phyloP scores from a whole-genome alignment of 345 rosid species.

The Nephelium lappaceum region DNA sequence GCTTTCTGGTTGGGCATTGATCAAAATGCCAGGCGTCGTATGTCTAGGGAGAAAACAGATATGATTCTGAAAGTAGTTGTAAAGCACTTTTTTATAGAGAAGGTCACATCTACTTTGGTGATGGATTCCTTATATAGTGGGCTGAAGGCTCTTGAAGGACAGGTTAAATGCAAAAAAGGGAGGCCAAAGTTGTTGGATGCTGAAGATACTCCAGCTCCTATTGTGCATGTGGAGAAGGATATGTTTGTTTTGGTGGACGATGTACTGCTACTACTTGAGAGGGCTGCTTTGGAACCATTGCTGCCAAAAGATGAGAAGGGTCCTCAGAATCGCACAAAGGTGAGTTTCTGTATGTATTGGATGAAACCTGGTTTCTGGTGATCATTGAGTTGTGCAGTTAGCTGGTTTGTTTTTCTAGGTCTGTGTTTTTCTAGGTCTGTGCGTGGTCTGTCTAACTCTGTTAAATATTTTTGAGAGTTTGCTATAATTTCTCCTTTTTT shows the following conservation, averaged over 20 bases:
- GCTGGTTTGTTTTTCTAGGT: not conserved
- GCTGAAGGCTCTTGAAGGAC: conserved; percentile 91
- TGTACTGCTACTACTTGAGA: conserved; percentile 67
- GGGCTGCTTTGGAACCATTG: conserved; percentile 82
- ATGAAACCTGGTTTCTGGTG: conserved; percentile 8
- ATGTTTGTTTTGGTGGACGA: conserved; percentile 84
- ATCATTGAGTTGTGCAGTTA: not conserved
- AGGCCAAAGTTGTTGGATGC: conserved; percentile 51
- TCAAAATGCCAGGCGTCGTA: conserved; percentile 59
- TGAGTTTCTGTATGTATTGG: conserved; percentile 28
- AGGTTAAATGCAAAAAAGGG: conserved; percentile 63
- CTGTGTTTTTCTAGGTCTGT: no score
- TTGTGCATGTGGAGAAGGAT: conserved; percentile 72
- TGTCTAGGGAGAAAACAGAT: conserved; percentile 87
- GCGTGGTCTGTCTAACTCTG: conserved; percentile 8
- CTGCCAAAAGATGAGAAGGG: conserved; percentile 89
- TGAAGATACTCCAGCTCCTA: conserved; percentile 78
- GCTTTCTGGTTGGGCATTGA: conserved; percentile 87
- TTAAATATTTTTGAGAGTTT: not conserved
- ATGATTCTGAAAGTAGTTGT: conserved; percentile 80
- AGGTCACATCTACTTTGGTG: conserved; percentile 93
- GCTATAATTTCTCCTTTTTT: not conserved
- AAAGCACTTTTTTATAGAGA: conserved; percentile 85
- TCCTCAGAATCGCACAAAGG: conserved; percentile 84
- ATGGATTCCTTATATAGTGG: conserved; percentile 99